Conservation (phyloP, 352 stramenopile species). For the Peronospora destructor region DNA sequence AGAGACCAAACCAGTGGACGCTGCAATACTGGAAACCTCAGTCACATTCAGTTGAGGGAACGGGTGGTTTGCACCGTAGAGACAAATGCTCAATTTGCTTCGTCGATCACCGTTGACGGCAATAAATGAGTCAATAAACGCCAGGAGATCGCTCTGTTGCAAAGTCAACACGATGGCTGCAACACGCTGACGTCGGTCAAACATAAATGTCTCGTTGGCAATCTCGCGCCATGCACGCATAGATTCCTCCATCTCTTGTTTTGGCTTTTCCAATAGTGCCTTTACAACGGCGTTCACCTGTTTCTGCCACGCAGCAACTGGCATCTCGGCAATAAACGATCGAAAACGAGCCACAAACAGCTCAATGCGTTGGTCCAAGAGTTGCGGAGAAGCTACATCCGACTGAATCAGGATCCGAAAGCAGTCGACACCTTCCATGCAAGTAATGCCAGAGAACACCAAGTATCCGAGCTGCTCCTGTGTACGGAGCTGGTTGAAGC, state of each 20-base stretch:
- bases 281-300: conserved; percentile 61
- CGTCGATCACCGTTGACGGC: conserved; percentile 20
- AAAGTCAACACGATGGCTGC: conserved; percentile 43
- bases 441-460: conserved; percentile 56
- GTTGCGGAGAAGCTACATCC: conserved; percentile 50
- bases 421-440: conserved; percentile 46
- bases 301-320: conserved; percentile 32
- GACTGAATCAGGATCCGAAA: conserved; percentile 83
- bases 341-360: conserved; percentile 53
- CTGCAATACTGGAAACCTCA: background rate
- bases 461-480: conserved; percentile 90
- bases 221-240: conserved; percentile 63
- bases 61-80: conserved; percentile 50
- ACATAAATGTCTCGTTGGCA: conserved; percentile 54
- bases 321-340: conserved; percentile 31
- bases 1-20: conserved; percentile 23
- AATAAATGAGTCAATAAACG: conserved; percentile 62
- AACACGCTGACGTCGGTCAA: conserved; percentile 49
- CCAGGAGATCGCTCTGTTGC: conserved; percentile 40
- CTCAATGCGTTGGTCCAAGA: conserved; percentile 70
- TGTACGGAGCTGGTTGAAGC: conserved; percentile 90
- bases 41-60: conserved; percentile 26
- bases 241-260: conserved; percentile 64
- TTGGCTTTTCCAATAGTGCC: conserved; percentile 54
- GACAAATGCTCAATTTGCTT: conserved; percentile 47